Percentiles rank a stretch among this genome's conserved stretches.
Conservation (phyloP, 371 early-diverging fungal genomes). For the Entomophthora muscae region DNA sequence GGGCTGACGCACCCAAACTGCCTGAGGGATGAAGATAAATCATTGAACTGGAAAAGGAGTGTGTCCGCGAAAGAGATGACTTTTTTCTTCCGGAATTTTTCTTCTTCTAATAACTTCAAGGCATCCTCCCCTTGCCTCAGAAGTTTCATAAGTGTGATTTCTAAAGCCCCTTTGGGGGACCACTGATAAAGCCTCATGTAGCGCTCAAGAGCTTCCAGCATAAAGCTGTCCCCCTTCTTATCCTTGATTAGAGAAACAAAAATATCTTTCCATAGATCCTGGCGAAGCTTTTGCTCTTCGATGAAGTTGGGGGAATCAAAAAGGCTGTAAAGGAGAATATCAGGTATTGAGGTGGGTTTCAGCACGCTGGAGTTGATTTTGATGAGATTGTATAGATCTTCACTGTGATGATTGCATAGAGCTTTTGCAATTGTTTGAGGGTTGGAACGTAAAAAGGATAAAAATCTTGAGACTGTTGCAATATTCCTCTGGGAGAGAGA, state of each 20-base stretch:
- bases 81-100: background rate
- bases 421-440: background rate
- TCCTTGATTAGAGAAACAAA: conserved; percentile 16
- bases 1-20: background rate
- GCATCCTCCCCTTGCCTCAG: conserved; percentile 16
- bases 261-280: conserved; percentile 12
- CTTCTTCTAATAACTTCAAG: conserved; percentile 9
- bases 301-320: conserved; percentile 7
- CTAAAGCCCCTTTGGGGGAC: conserved; percentile 17
- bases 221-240: conserved; percentile 19
- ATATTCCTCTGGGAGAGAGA: background rate
- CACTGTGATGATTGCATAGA: background rate
- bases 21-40: no score
- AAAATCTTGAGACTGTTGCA: background rate
- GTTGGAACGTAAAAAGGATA: background rate
- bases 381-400: background rate
- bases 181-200: conserved; percentile 18
- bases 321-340: conserved; percentile 7
- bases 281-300: conserved; percentile 3
- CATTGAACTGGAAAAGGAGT: background rate
- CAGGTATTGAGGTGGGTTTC: background rate
- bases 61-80: background rate
- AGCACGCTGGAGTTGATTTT: background rate
- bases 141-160: conserved; percentile 15
- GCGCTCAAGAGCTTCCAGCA: conserved; percentile 19